Percentiles rank a stretch among this genome's conserved stretches.
These are phyloP conservation scores for Pholiota adiposa DNA, from an alignment of 1,284 basidiomycete species.

Conservation along the genomic window DNA sequence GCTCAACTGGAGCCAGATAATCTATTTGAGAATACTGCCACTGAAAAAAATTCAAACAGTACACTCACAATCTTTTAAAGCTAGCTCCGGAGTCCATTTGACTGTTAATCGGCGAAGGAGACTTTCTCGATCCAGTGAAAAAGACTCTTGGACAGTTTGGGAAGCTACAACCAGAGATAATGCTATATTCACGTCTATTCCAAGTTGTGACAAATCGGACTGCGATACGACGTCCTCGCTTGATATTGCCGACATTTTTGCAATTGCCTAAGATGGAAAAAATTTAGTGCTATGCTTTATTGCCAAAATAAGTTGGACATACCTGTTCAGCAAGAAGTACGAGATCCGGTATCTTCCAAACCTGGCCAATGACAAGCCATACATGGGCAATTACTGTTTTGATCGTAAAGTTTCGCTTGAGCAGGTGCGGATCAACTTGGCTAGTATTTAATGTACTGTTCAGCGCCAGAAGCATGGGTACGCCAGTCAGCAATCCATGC, in stretches of 20 bases:
- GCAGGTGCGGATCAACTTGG: slow-evolving; percentile 40
- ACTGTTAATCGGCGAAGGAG: slow-evolving; percentile 57
- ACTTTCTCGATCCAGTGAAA: slow-evolving; percentile 60
- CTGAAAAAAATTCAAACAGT: neutral
- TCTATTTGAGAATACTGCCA: neutral
- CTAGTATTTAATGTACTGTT: slow-evolving; percentile 58
- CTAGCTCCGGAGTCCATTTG: slow-evolving; percentile 78
- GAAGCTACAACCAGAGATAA: slow-evolving; percentile 56
- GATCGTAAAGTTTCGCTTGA: slow-evolving; percentile 59
- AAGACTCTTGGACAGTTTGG: slow-evolving; percentile 60
- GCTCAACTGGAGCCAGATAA: slow-evolving; percentile 56
- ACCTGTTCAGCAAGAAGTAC: slow-evolving; percentile 63
- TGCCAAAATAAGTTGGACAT: slow-evolving; percentile 19
- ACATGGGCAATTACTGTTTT: slow-evolving; percentile 67
- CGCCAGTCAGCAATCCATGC: slow-evolving; percentile 73
- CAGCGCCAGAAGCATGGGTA: slow-evolving; percentile 87
- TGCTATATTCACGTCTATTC: slow-evolving; percentile 60
- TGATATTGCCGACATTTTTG: slow-evolving; percentile 17
- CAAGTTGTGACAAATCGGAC: slow-evolving; percentile 34
- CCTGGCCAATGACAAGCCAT: slow-evolving; percentile 71
- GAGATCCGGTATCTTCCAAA: slow-evolving; percentile 71
- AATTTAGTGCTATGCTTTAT: slow-evolving; percentile 1
- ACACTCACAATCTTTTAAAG: slow-evolving; percentile 74
- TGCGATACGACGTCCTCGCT: slow-evolving; percentile 19
- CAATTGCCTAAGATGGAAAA: slow-evolving; percentile 18